A percentile compares a stretch with the other conserved stretches of the same genome.
Evolutionary conservation across 306 rosid species (phyloP).

Genomic region (Malus orientalis): DNA sequence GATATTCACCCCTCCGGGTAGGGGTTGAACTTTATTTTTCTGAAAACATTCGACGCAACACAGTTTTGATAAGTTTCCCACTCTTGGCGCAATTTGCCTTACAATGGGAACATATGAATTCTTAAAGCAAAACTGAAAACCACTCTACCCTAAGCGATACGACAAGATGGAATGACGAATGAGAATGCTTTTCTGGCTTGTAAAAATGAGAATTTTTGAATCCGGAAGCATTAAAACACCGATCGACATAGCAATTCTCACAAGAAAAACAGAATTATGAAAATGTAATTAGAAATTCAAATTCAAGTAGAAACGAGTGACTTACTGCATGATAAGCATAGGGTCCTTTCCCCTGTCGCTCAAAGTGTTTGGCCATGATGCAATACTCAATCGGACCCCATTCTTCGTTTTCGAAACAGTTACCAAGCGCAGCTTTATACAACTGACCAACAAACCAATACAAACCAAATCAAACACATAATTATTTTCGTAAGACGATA

Average conservation of each 20-base stretch:
- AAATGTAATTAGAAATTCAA: background rate
- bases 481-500: no score
- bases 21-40: background rate
- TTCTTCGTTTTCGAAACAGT: constrained; percentile 76
- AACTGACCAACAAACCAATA: constrained; percentile 32
- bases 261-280: background rate
- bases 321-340: constrained; percentile 88
- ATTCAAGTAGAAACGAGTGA: background rate
- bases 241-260: background rate
- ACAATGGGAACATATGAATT: no score
- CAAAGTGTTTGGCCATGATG: constrained; percentile 83
- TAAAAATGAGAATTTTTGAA: background rate
- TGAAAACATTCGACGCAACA: background rate
- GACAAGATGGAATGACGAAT: background rate
- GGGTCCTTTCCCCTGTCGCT: constrained; percentile 86
- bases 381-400: constrained; percentile 93
- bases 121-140: background rate
- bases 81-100: no score
- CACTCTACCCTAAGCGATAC: background rate
- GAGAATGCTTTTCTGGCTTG: background rate
- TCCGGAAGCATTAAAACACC: background rate
- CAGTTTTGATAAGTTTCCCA: no score
- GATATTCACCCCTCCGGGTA: background rate
- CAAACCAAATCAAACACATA: background rate
- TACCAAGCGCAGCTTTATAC: constrained; percentile 90